These are phyloP conservation scores for Penicillium sp. DNA, from an alignment of 2,329 filamentous ascomycete genomes.

Conservation along the genomic window DNA sequence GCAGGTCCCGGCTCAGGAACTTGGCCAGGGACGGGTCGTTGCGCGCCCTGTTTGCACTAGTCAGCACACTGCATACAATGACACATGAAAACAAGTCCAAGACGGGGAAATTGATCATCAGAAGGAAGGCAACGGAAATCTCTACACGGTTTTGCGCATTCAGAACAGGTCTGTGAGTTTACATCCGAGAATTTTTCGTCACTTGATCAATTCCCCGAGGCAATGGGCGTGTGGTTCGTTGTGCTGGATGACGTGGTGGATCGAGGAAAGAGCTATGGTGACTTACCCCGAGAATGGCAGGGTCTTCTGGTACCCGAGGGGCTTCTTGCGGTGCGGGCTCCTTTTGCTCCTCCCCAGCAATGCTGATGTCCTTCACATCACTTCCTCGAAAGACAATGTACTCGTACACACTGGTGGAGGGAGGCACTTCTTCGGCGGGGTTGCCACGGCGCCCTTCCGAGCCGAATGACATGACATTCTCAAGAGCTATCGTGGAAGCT, in stretches of 20 bases:
- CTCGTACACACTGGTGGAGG: slow-evolving; percentile 85
- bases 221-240: slow-evolving; percentile 5
- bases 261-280: slow-evolving; percentile 6
- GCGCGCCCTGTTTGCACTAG: slow-evolving; percentile 33
- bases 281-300: slow-evolving; percentile 95
- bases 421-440: slow-evolving; percentile 69
- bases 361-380: slow-evolving; percentile 94
- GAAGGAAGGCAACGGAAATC: slow-evolving; percentile 99
- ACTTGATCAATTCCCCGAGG: slow-evolving; percentile 27
- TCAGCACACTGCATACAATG: slow-evolving; percentile 14
- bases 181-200: slow-evolving; percentile 98
- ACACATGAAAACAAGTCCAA: slow-evolving; percentile 1
- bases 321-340: slow-evolving; percentile 64
- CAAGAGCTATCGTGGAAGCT: slow-evolving; percentile 88
- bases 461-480: slow-evolving; percentile 89
- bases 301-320: slow-evolving; percentile 79
- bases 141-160: slow-evolving; percentile 96
- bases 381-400: slow-evolving; percentile 98
- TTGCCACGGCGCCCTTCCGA: slow-evolving; percentile 80
- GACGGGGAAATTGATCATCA: slow-evolving; percentile 49
- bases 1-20: slow-evolving; percentile 12
- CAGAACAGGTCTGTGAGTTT: slow-evolving; percentile 69
- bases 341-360: slow-evolving; percentile 70
- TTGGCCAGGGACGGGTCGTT: slow-evolving; percentile 32
- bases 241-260: not conserved